Evolutionary conservation across 108 stramenopile genomes (phyloP).

Genomic region (Nitzschia sp.): DNA sequence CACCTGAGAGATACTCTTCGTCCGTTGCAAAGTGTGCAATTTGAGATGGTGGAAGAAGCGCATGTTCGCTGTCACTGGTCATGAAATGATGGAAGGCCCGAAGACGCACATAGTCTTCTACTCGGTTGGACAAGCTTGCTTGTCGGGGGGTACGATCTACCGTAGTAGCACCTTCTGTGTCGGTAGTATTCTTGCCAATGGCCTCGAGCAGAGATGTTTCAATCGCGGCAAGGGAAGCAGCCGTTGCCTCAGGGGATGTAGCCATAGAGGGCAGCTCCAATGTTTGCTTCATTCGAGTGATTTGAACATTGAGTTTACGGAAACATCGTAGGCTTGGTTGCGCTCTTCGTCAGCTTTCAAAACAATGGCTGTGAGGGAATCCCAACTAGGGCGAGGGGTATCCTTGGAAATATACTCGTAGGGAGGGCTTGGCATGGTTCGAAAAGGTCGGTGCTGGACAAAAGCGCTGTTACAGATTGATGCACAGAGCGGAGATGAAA

Average conservation of each 20-base stretch:
- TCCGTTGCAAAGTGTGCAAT: constrained; percentile 44
- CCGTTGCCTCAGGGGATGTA: constrained; percentile 6
- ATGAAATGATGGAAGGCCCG: constrained; percentile 64
- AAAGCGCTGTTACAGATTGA: background rate
- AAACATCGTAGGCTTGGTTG: constrained; percentile 43
- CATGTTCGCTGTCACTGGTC: constrained; percentile 18
- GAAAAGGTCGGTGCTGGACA: background rate
- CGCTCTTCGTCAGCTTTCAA: constrained; percentile 36
- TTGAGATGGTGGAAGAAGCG: constrained; percentile 32
- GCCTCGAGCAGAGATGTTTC: constrained; percentile 20
- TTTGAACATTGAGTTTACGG: constrained; percentile 54
- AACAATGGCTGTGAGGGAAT: constrained; percentile 18
- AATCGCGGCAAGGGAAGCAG: constrained; percentile 23
- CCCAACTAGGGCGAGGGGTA: constrained; percentile 23
- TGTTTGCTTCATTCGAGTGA: constrained; percentile 35
- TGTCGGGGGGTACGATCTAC: constrained; percentile 14
- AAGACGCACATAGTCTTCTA: constrained; percentile 68
- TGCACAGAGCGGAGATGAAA: too few species aligned
- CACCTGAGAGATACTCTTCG: constrained; percentile 80
- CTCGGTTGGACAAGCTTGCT: constrained; percentile 44
- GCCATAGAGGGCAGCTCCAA: constrained; percentile 27
- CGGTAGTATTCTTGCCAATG: background rate
- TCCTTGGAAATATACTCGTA: constrained; percentile 20
- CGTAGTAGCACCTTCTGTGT: constrained; percentile 4
- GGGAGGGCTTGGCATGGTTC: constrained; percentile 38